Conservation (phyloP, 495 filamentous ascomycete species). For the Neurospora tetraspora region DNA sequence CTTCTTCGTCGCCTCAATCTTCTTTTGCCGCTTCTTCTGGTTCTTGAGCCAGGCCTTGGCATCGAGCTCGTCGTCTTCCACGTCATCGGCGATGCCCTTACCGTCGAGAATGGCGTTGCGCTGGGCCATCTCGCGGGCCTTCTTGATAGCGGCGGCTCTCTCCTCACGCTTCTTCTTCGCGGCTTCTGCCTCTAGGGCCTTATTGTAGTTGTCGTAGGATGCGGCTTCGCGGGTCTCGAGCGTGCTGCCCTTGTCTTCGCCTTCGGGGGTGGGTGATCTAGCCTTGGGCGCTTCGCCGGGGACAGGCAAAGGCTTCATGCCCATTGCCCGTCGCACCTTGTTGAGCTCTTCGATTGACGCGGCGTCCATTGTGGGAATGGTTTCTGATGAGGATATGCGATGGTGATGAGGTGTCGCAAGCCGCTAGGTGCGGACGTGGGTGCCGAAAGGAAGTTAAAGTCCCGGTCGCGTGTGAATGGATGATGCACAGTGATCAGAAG, state of each 20-base stretch:
- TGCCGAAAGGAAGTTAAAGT: neutral
- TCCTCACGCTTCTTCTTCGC: constrained; percentile 70
- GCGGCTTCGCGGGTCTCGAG: constrained; percentile 70
- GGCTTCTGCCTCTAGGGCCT: constrained; percentile 41
- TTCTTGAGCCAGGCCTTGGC: constrained; percentile 75
- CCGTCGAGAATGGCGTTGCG: constrained; percentile 67
- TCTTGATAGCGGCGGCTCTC: constrained; percentile 70
- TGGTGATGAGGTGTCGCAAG: neutral
- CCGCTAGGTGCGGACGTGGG: neutral
- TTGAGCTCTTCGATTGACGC: constrained; percentile 91
- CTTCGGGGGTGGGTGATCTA: constrained; percentile 18
- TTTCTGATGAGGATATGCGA: neutral
- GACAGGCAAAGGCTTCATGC: constrained; percentile 83
- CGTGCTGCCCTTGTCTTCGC: constrained; percentile 64
- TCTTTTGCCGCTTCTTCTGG: constrained; percentile 84
- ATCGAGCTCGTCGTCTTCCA: constrained; percentile 59
- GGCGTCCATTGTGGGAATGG: constrained; percentile 54
- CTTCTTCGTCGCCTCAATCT: constrained; percentile 69
- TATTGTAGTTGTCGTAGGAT: constrained; percentile 54
- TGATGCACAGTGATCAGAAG: neutral
- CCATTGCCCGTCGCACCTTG: constrained; percentile 78
- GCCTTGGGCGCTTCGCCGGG: constrained; percentile 45
- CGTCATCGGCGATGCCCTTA: constrained; percentile 64
- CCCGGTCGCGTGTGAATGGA: neutral
- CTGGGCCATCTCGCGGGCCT: constrained; percentile 73